These are phyloP conservation scores for Globisporangium lucens DNA, from an alignment of 352 stramenopile species.

Conservation along the genomic window DNA sequence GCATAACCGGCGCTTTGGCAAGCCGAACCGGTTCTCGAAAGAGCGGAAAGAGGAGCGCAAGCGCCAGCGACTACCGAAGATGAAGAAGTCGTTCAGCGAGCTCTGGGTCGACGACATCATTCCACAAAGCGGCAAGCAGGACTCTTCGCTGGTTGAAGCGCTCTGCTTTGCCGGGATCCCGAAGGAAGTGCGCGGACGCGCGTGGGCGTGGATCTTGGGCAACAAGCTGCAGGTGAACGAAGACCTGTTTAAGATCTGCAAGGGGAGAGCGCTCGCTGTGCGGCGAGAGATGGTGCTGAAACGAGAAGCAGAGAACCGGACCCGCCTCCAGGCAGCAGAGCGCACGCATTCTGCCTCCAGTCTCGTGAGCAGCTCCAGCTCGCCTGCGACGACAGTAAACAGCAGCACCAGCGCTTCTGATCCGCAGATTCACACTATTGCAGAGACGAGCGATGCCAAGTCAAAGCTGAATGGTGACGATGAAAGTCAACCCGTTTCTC, in stretches of 20 bases:
- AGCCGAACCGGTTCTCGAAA: slow-evolving; percentile 42
- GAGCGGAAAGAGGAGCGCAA: slow-evolving; percentile 61
- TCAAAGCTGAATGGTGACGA: not conserved
- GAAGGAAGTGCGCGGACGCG: slow-evolving; percentile 77
- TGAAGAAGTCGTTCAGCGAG: slow-evolving; percentile 75
- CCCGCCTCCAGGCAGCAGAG: slow-evolving; percentile 8
- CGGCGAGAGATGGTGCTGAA: slow-evolving; percentile 73
- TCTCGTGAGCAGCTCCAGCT: slow-evolving; percentile 13
- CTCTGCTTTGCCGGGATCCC: slow-evolving; percentile 81
- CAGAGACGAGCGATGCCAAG: not conserved
- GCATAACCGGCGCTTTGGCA: slow-evolving; percentile 25
- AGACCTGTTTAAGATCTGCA: slow-evolving; percentile 83
- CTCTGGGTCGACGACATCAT: slow-evolving; percentile 76
- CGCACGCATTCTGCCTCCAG: slow-evolving; percentile 13
- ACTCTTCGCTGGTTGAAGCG: slow-evolving; percentile 41
- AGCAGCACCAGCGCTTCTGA: slow-evolving; percentile 14
- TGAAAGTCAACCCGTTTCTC: slow-evolving; percentile 1
- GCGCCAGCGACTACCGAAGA: slow-evolving; percentile 51
- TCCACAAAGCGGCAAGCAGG: slow-evolving; percentile 17
- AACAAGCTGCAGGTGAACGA: slow-evolving; percentile 86
- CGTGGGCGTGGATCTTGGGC: slow-evolving; percentile 76
- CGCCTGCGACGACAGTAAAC: slow-evolving; percentile 9
- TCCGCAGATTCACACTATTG: not conserved
- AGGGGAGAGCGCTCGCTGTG: slow-evolving; percentile 65
- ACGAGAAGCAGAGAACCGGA: slow-evolving; percentile 36